These are phyloP conservation scores for Moricandia moricandioides DNA, from an alignment of 345 rosid species.

Conservation along the genomic window DNA sequence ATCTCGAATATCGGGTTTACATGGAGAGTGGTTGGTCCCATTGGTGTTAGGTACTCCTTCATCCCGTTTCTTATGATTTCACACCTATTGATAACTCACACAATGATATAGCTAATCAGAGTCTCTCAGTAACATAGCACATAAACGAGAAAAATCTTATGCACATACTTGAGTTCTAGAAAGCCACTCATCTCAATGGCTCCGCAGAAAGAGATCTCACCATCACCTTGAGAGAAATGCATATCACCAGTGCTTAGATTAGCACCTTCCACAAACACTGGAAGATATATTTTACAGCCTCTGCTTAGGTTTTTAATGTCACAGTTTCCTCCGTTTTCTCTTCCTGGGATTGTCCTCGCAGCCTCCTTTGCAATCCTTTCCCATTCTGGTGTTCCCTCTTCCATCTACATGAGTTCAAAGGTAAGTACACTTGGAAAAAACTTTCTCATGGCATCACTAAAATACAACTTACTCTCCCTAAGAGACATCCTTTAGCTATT, in stretches of 20 bases:
- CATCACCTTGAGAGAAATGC: slow-evolving; percentile 99
- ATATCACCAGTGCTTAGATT: slow-evolving; percentile 88
- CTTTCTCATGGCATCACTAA: not conserved
- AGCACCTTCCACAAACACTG: slow-evolving; percentile 89
- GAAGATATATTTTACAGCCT: slow-evolving; percentile 83
- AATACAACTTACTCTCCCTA: slow-evolving; percentile 53
- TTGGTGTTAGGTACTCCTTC: slow-evolving; percentile 92
- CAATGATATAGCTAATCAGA: not conserved
- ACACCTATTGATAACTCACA: slow-evolving; percentile 41
- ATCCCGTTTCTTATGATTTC: slow-evolving; percentile 81
- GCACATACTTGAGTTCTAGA: slow-evolving; percentile 68
- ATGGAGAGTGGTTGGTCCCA: slow-evolving; percentile 89
- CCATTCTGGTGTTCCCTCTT: slow-evolving; percentile 68
- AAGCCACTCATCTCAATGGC: slow-evolving; percentile 97
- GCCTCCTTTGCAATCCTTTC: slow-evolving; percentile 70
- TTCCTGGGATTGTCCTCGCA: slow-evolving; percentile 85
- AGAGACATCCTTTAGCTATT: slow-evolving; percentile 64
- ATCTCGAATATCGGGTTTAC: slow-evolving; percentile 92
- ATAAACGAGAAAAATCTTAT: not conserved
- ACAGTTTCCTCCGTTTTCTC: slow-evolving; percentile 97
- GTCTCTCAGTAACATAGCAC: not conserved
- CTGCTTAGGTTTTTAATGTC: slow-evolving; percentile 86
- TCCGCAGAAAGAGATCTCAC: slow-evolving; percentile 90
- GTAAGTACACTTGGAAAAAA: not conserved
- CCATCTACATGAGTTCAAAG: slow-evolving; percentile 43